phyloP scores from a whole-genome alignment of 768 basidiomycete genomes.

The Mycena leptocephala region DNA sequence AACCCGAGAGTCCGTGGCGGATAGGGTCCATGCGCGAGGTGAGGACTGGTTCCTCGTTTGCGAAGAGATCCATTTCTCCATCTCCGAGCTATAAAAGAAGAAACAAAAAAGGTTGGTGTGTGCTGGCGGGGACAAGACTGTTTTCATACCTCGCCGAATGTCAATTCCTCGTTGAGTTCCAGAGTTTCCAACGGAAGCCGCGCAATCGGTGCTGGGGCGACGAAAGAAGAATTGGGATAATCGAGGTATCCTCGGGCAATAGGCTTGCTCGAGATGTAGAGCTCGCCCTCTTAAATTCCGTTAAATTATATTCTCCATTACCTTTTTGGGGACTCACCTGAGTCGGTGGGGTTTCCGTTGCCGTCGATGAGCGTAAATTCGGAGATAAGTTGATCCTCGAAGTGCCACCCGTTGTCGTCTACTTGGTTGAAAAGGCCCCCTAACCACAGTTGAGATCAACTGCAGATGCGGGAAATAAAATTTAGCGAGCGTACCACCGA shows the following conservation, averaged over 20 bases:
- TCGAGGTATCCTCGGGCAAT: constrained; percentile 49
- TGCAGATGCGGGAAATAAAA: background rate
- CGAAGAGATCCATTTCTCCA: no score
- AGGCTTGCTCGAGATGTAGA: constrained; percentile 46
- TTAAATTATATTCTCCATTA: background rate
- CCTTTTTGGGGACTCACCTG: constrained; percentile 35
- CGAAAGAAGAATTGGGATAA: constrained; percentile 46
- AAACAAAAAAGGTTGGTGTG: no score
- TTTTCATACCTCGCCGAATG: constrained; percentile 49
- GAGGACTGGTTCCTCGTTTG: no score
- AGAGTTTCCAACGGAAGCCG: constrained; percentile 42
- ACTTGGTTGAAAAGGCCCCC: constrained; percentile 49
- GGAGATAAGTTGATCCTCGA: constrained; percentile 41
- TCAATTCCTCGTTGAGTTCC: constrained; percentile 46
- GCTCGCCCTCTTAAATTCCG: constrained; percentile 45
- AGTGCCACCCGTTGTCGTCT: constrained; percentile 39
- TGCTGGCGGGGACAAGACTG: no score
- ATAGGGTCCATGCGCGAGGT: no score
- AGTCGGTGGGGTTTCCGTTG: constrained; percentile 34
- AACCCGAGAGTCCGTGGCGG: background rate
- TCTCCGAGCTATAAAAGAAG: constrained; percentile 46
- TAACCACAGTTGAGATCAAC: constrained; percentile 2
- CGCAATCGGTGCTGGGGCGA: constrained; percentile 43
- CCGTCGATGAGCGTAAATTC: constrained; percentile 47
- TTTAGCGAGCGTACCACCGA: constrained; percentile 43